Evolutionary conservation across 148 eudicot genomes (phyloP).

Genomic region (Persicaria tinctoria): DNA sequence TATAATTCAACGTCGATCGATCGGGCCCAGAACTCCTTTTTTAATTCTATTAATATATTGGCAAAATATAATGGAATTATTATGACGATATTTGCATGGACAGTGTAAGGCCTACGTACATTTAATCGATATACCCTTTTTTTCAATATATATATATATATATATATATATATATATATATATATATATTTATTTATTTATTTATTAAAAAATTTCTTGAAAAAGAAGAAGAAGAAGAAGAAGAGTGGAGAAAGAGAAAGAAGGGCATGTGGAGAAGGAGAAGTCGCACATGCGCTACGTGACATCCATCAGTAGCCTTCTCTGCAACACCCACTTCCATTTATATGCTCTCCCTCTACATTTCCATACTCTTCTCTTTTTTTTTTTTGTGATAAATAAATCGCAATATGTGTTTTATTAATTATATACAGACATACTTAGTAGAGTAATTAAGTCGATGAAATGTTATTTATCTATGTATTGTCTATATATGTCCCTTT

Average conservation of each 20-base stretch:
- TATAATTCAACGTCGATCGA: background rate
- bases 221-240: slow-evolving; percentile 7
- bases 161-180: too few species aligned
- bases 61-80: background rate
- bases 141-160: too few species aligned
- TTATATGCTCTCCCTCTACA: background rate
- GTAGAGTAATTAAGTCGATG: too few species aligned
- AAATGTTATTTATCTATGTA: too few species aligned
- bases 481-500: too few species aligned
- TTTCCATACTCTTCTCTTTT: background rate
- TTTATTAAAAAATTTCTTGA: slow-evolving; percentile 11
- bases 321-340: background rate
- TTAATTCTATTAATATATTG: background rate
- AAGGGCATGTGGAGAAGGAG: slow-evolving; percentile 35
- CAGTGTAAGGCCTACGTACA: slow-evolving; percentile 46
- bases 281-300: slow-evolving; percentile 42
- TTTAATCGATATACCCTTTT: slow-evolving; percentile 16
- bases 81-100: slow-evolving; percentile 20
- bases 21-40: background rate
- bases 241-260: slow-evolving; percentile 19
- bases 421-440: too few species aligned
- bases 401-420: too few species aligned
- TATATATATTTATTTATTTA: too few species aligned
- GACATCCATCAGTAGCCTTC: slow-evolving; percentile 35
- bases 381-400: background rate